A percentile compares a stretch with the other conserved stretches of the same genome.
These are phyloP conservation scores for Candida cerambycidarum DNA, from an alignment of 805 yeast genomes.

Conservation along the genomic window DNA sequence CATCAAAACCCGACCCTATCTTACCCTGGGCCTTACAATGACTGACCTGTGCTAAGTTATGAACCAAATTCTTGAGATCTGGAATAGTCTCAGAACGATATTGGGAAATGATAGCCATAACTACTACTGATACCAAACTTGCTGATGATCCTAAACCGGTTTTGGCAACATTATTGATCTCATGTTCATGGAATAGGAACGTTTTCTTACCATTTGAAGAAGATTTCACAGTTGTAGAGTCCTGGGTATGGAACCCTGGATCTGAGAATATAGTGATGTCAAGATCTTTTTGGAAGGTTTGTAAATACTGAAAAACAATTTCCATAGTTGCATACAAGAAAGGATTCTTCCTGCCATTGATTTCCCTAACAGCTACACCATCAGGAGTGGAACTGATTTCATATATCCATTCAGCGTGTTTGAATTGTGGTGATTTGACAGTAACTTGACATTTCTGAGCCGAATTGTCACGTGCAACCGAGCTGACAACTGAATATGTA, in stretches of 20 bases:
- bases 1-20: conserved; percentile 96
- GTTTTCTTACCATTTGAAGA: conserved; percentile 36
- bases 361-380: conserved; percentile 20
- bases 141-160: conserved; percentile 98
- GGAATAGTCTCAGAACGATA: conserved; percentile 26
- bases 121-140: conserved; percentile 79
- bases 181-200: conserved; percentile 59
- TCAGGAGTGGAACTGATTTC: conserved; percentile 17
- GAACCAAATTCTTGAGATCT: conserved; percentile 39
- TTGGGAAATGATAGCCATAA: conserved; percentile 62
- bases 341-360: conserved; percentile 54
- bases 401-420: conserved; percentile 68
- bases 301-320: conserved; percentile 54
- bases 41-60: conserved; percentile 82
- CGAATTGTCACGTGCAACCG: neutral
- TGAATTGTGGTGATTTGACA: conserved; percentile 76
- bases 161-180: conserved; percentile 76
- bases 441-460: conserved; percentile 30
- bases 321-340: conserved; percentile 66
- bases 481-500: conserved; percentile 71
- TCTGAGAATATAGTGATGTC: conserved; percentile 74
- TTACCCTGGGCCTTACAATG: conserved; percentile 95
- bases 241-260: conserved; percentile 84
- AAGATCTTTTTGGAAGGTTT: conserved; percentile 22
- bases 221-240: conserved; percentile 34